Conservation (phyloP, 2,329 filamentous ascomycete species). For the Colletotrichum eleusines region DNA sequence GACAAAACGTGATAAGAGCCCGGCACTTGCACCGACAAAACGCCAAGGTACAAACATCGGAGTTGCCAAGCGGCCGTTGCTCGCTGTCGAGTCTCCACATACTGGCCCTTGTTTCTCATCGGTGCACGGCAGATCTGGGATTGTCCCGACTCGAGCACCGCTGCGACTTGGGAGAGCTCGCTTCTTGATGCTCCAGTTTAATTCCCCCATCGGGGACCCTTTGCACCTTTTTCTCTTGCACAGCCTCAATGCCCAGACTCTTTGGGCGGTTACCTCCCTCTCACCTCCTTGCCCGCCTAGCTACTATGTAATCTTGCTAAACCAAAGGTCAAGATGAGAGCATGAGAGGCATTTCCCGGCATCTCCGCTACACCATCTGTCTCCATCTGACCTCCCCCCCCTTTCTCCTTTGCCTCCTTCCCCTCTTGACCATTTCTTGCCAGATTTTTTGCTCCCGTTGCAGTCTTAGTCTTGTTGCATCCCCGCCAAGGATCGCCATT, state of each 20-base stretch:
- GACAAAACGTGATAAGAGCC: constrained; percentile 27
- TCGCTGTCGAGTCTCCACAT: constrained; percentile 28
- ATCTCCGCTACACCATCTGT: constrained; percentile 16
- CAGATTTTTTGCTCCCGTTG: constrained; percentile 15
- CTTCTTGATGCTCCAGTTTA: constrained; percentile 38
- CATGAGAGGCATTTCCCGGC: constrained; percentile 23
- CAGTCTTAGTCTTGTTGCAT: constrained; percentile 8
- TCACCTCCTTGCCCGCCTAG: constrained; percentile 28
- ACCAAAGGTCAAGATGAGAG: constrained; percentile 32
- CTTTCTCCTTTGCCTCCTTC: constrained; percentile 30
- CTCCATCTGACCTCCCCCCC: constrained; percentile 18
- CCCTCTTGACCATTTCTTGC: constrained; percentile 31
- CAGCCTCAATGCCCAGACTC: constrained; percentile 41
- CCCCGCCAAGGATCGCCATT: constrained; percentile 30
- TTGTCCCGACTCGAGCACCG: constrained; percentile 31
- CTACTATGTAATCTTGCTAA: constrained; percentile 31
- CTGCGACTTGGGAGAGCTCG: constrained; percentile 29
- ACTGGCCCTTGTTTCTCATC: constrained; percentile 26
- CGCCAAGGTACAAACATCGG: constrained; percentile 27
- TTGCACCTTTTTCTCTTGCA: constrained; percentile 38
- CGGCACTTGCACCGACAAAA: constrained; percentile 28
- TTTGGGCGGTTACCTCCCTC: constrained; percentile 35
- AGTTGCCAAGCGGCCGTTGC: constrained; percentile 27
- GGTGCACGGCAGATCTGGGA: constrained; percentile 22
- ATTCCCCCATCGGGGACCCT: constrained; percentile 37